These are phyloP conservation scores for Solanum arcanum DNA, from an alignment of 257 asterid species.

Conservation along the genomic window DNA sequence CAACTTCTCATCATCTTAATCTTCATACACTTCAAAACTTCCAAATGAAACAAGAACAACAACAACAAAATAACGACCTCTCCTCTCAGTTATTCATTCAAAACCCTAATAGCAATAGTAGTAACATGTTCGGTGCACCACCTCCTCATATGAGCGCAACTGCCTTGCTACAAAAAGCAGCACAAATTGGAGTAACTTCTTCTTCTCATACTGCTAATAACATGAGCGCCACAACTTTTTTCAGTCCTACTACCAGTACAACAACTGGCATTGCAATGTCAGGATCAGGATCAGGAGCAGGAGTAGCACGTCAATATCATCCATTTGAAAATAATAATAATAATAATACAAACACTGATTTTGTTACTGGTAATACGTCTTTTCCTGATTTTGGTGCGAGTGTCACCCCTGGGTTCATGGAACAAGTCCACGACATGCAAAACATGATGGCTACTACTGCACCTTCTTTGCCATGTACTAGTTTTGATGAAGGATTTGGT, in stretches of 20 bases:
- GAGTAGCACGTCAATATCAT: neutral
- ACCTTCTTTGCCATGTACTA: neutral
- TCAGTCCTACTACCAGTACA: neutral
- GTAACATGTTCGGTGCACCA: neutral
- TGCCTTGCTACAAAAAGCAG: slow-evolving; percentile 56
- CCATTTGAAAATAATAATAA: neutral
- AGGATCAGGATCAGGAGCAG: neutral
- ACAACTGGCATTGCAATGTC: neutral
- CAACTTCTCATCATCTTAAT: slow-evolving; percentile 16
- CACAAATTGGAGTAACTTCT: slow-evolving; percentile 54
- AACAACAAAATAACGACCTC: neutral
- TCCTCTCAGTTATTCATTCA: slow-evolving; percentile 3
- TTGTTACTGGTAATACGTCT: neutral
- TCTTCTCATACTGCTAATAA: slow-evolving; percentile 9
- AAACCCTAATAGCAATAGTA: slow-evolving; percentile 18
- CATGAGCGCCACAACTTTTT: slow-evolving; percentile 11
- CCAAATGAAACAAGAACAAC: slow-evolving; percentile 38
- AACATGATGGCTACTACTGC: neutral
- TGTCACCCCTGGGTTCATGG: neutral
- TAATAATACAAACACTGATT: neutral
- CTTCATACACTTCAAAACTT: slow-evolving; percentile 13
- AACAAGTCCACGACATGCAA: neutral
- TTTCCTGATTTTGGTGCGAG: neutral
- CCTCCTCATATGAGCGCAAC: slow-evolving; percentile 60
- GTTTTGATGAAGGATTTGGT: neutral